Base-by-base conservation (phyloP, 345 rosid genomes). In the Eucalyptus cloeziana region DNA sequence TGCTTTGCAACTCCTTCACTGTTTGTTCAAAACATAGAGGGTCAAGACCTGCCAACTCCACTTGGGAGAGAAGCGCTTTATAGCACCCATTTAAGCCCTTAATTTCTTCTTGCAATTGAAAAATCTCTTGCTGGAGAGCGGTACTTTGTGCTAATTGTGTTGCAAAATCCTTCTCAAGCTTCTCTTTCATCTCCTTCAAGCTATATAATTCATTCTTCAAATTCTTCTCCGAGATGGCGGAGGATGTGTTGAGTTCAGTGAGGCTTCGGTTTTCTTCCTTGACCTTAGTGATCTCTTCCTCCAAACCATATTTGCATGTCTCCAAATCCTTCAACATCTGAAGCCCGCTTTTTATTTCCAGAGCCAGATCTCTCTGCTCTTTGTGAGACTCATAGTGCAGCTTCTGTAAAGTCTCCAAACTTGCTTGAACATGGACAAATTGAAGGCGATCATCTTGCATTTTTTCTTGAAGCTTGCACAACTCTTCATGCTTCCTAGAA, bases 51-150 rank as follows among this genome's bases (percentile, higher is more conserved):
- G 91, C 93, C 27, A 94, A 94, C 89, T 93, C 94, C 90, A 96
- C 94, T 92, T 95, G 97, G 89, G 92, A 96, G 87, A 95, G 88
- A 86, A 97, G 91, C 21, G 89, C 88, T 88, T 93, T 94, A 89
- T 96, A 93, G 92, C 94, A 93, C 87, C 79, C 89, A 50, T 94
- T 95, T 92, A 95, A 93, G 81, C 90, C 93, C 86, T 92, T 87
- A 24, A 96, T 93, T 89, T 95, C 98, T 91, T 95, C 98, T 93
- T 95, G 94, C 91, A 98, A 91, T 89, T 93, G 93, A 88, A 83
- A n/a, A 86, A 94, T 94, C 93, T 97, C 97, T 91, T 94, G 96
- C 93, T 95, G 97, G 81, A 95, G 94, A 86, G 92, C 92, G 90
- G 92, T 91, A 91, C 95, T 94, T 91, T 92, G 92, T 89, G 90